phyloP scores from a whole-genome alignment of 371 early-diverging fungal genomes.

The Mucor plumbeus region DNA sequence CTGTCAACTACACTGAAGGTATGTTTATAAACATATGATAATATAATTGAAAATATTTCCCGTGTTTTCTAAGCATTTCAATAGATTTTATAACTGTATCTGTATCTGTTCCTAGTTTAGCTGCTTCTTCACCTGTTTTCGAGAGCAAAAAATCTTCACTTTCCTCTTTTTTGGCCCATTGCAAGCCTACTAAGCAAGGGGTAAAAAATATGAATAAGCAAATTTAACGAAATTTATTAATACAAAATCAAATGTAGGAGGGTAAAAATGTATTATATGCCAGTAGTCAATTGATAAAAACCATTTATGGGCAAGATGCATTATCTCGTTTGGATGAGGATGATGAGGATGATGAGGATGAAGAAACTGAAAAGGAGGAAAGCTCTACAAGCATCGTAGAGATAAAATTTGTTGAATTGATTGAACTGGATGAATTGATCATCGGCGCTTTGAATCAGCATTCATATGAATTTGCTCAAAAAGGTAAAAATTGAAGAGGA shows the following conservation, averaged over 20 bases:
- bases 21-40: background rate
- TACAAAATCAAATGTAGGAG: background rate
- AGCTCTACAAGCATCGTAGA: slow-evolving; percentile 17
- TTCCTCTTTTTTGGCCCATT: slow-evolving; percentile 20
- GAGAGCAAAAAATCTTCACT: background rate
- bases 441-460: slow-evolving; percentile 62
- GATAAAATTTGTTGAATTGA: slow-evolving; percentile 53
- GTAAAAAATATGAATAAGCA: slow-evolving; percentile 19
- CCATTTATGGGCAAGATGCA: slow-evolving; percentile 45
- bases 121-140: background rate
- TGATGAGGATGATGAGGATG: slow-evolving; percentile 29
- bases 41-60: background rate
- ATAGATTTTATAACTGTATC: slow-evolving; percentile 27
- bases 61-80: background rate
- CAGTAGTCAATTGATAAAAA: slow-evolving; percentile 29
- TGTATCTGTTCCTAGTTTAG: slow-evolving; percentile 23
- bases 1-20: slow-evolving; percentile 18
- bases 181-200: slow-evolving; percentile 22
- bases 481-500: slow-evolving; percentile 41
- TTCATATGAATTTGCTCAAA: slow-evolving; percentile 59
- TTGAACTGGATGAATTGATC: slow-evolving; percentile 69
- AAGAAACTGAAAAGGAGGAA: slow-evolving; percentile 18
- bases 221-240: slow-evolving; percentile 6
- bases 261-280: slow-evolving; percentile 27
- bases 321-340: slow-evolving; percentile 41